Percentiles rank a stretch among this genome's conserved stretches.
These are phyloP conservation scores for Crithidia mellificae DNA, from an alignment of 208 protist species.

Conservation along the genomic window DNA sequence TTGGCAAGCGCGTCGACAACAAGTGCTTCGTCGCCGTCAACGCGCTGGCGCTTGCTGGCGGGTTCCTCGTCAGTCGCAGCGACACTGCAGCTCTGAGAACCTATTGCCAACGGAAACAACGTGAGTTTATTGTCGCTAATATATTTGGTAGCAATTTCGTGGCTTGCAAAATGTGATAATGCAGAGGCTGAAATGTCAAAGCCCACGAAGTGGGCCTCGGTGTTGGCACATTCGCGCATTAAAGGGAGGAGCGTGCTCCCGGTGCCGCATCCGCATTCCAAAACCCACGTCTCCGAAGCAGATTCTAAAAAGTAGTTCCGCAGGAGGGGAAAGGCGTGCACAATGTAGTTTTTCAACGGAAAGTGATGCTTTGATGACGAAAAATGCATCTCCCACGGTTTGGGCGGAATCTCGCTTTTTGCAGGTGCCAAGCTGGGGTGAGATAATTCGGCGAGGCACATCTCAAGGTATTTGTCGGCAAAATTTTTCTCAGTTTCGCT, in stretches of 20 bases:
- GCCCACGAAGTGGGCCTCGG: constrained; percentile 51
- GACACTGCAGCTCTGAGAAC: background rate
- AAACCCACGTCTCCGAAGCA: constrained; percentile 21
- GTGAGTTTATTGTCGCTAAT: constrained; percentile 18
- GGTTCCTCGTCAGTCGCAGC: background rate
- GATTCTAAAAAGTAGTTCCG: constrained; percentile 26
- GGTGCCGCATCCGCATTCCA: constrained; percentile 79
- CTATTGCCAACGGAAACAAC: constrained; percentile 50
- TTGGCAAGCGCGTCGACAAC: constrained; percentile 32
- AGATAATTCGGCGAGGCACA: constrained; percentile 2
- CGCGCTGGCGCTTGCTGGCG: constrained; percentile 27
- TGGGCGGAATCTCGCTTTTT: constrained; percentile 2
- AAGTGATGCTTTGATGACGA: constrained; percentile 60
- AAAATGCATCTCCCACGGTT: constrained; percentile 65
- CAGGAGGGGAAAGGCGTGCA: constrained; percentile 69
- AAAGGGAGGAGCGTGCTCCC: constrained; percentile 75
- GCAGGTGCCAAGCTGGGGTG: background rate
- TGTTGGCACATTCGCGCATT: constrained; percentile 52
- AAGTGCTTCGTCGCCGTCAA: constrained; percentile 19
- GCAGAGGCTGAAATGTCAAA: constrained; percentile 68
- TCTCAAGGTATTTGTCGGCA: constrained; percentile 37
- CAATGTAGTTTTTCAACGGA: constrained; percentile 82
- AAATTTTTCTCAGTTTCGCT: constrained; percentile 26
- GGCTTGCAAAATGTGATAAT: constrained; percentile 41
- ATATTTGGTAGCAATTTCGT: constrained; percentile 46